Base-by-base conservation (phyloP, 768 basidiomycete genomes). In the Gymnopilus junonius region DNA sequence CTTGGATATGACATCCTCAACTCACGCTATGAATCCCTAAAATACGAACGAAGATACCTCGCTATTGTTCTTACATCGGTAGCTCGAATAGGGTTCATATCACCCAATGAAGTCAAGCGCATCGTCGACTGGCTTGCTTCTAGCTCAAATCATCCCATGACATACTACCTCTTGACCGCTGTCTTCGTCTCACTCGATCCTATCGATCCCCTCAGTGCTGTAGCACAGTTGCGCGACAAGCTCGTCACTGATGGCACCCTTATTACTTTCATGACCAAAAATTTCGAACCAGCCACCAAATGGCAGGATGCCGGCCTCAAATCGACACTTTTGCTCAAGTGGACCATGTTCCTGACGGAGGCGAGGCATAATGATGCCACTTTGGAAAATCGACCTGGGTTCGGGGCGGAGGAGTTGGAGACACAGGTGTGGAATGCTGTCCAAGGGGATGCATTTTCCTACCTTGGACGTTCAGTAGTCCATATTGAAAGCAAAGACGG, bases 291-390 rank as follows among this genome's bases (percentile, higher is more conserved):
- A 8, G 67, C 81, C 2, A 76, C 84, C 2, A 75, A 81, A 15
- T 95, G 93, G 93, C 89, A 83, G 58, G 88, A 90, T 20, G 76
- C 82, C 1, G 87, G 87, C 1, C 75, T 97, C 15, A 92, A 90
- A 69, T 89, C 93, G 0, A 82, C 84, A 1, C 70, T 95, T 5
- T 75, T 91, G n/a, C 82, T 97, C 39, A 93, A 93, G 70, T 96
- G 94, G 93, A 91, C 94, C 0, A 80, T 96, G 61, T 93, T 94
- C 74, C 79, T 94, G 66, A 89, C 93, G 1, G 89, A 93, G 65
- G 83, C 87, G 6, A 83, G 93, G 25, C 88, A 90, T 71, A 83
- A 85, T 20, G 87, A 93, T 67, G 77, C 86, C 1, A 80, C 82
- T 4, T 74, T 95, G 37, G 89, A 92, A 67, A 82, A 85, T 67